phyloP scores from a whole-genome alignment of 1,284 basidiomycete species.

The Wolfiporia cocos region DNA sequence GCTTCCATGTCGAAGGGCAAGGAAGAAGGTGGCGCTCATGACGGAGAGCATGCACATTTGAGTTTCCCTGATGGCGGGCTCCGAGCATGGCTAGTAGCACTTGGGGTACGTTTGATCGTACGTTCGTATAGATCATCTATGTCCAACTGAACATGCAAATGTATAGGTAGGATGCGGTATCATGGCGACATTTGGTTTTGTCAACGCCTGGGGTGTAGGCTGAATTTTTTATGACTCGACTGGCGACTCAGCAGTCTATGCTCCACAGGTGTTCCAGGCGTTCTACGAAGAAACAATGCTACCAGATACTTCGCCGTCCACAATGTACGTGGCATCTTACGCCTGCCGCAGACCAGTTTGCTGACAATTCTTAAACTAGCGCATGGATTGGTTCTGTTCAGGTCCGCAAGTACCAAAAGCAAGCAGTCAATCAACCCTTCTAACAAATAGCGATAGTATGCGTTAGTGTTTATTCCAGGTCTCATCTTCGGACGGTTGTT shows the following conservation, averaged over 20 bases:
- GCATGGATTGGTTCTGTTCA: slow-evolving; percentile 76
- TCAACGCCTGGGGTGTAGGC: slow-evolving; percentile 39
- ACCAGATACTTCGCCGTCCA: slow-evolving; percentile 34
- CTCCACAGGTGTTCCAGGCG: slow-evolving; percentile 36
- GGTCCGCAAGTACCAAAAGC: slow-evolving; percentile 23
- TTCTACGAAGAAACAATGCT: slow-evolving; percentile 35
- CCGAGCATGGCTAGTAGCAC: slow-evolving; percentile 32
- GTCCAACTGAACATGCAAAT: background rate
- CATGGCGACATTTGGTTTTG: slow-evolving; percentile 34
- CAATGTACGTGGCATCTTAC: slow-evolving; percentile 38
- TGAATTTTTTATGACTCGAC: background rate
- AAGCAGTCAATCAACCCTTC: background rate
- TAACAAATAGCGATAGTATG: slow-evolving; percentile 25
- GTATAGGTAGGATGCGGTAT: slow-evolving; percentile 18
- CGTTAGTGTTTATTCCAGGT: slow-evolving; percentile 40
- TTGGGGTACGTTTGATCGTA: slow-evolving; percentile 27
- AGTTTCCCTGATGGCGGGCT: slow-evolving; percentile 38
- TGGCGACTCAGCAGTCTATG: background rate
- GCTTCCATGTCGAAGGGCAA: too few relatives aligned
- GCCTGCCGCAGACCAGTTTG: background rate
- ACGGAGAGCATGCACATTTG: too few relatives aligned
- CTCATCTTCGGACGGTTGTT: slow-evolving; percentile 48
- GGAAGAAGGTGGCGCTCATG: too few relatives aligned
- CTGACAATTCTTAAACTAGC: slow-evolving; percentile 26
- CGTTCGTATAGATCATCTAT: background rate